Percentiles rank a stretch among this genome's conserved stretches.
These are phyloP conservation scores for Entelexis paramagnoliae DNA, from an alignment of 1,139 yeast species.

Conservation along the genomic window DNA sequence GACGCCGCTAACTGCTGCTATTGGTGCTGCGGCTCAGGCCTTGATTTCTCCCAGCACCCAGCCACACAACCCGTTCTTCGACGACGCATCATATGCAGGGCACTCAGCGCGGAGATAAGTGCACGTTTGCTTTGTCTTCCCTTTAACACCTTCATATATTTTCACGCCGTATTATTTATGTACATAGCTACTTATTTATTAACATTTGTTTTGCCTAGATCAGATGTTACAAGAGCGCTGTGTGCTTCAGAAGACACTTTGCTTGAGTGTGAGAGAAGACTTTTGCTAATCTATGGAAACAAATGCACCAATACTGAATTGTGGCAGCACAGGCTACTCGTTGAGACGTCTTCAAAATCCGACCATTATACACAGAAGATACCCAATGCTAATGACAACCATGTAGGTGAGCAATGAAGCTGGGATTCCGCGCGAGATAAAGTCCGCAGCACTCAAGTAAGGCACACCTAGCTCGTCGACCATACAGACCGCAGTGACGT, in stretches of 20 bases:
- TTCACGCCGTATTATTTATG: not conserved
- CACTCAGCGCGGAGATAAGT: not conserved
- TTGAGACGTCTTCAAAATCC: conserved; percentile 30
- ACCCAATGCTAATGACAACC: conserved; percentile 70
- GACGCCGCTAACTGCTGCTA: conserved; percentile 33
- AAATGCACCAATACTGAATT: too few relatives aligned
- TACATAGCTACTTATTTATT: not conserved
- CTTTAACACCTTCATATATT: too few relatives aligned
- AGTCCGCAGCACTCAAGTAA: conserved; percentile 70
- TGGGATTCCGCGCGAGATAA: conserved; percentile 82
- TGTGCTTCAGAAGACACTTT: too few relatives aligned
- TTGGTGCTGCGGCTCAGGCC: conserved; percentile 35
- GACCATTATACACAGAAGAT: conserved; percentile 52
- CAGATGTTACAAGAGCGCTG: too few relatives aligned
- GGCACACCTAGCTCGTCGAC: conserved; percentile 83
- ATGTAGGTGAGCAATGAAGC: conserved; percentile 63
- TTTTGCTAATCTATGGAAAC: too few relatives aligned
- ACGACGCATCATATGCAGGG: not conserved
- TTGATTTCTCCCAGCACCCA: conserved; percentile 23
- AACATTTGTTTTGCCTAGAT: too few relatives aligned
- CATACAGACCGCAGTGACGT: conserved; percentile 88
- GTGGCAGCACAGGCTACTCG: too few relatives aligned
- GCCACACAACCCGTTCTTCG: not conserved
- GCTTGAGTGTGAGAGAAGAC: too few relatives aligned
- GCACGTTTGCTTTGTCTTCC: not conserved